A percentile compares a stretch with the other conserved stretches of the same genome.
phyloP scores from a whole-genome alignment of 2,329 filamentous ascomycete genomes.

The Zymoseptoria crescenta region DNA sequence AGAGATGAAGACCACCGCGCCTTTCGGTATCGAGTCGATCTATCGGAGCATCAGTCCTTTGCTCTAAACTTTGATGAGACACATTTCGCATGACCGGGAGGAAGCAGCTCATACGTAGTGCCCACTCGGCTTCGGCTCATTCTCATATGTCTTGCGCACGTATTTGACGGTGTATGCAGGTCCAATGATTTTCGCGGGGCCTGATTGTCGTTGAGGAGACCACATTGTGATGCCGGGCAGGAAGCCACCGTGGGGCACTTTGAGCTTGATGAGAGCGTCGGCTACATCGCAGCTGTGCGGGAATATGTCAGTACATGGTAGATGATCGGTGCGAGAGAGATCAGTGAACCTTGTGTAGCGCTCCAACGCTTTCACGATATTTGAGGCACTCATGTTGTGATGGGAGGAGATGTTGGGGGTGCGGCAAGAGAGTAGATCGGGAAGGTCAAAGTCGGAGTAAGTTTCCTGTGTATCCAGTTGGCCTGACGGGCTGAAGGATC shows the following conservation, averaged over 20 bases:
- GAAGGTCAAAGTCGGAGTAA: too few relatives aligned
- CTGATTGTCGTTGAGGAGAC: slow-evolving; percentile 46
- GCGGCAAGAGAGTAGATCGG: background rate
- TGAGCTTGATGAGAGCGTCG: slow-evolving; percentile 46
- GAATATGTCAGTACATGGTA: background rate
- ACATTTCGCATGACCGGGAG: too few relatives aligned
- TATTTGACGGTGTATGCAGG: slow-evolving; percentile 50
- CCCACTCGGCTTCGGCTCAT: slow-evolving; percentile 36
- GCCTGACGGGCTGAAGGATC: background rate
- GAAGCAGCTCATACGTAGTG: slow-evolving; percentile 38
- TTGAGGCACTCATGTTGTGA: slow-evolving; percentile 8
- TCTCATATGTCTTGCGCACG: slow-evolving; percentile 39
- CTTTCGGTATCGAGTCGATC: slow-evolving; percentile 43
- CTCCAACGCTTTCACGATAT: slow-evolving; percentile 19
- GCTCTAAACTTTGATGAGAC: background rate
- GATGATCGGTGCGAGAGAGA: background rate
- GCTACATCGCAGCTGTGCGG: slow-evolving; percentile 43
- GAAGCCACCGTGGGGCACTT: slow-evolving; percentile 43
- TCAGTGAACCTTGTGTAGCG: slow-evolving; percentile 17
- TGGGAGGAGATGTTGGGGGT: background rate
- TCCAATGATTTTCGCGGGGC: slow-evolving; percentile 46
- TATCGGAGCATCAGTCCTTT: slow-evolving; percentile 22
- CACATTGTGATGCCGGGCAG: slow-evolving; percentile 48
- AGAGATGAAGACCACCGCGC: slow-evolving; percentile 46
- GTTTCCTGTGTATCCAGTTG: background rate